Evolutionary conservation across 805 yeast species (phyloP).

Genomic region (Candida koratica): DNA sequence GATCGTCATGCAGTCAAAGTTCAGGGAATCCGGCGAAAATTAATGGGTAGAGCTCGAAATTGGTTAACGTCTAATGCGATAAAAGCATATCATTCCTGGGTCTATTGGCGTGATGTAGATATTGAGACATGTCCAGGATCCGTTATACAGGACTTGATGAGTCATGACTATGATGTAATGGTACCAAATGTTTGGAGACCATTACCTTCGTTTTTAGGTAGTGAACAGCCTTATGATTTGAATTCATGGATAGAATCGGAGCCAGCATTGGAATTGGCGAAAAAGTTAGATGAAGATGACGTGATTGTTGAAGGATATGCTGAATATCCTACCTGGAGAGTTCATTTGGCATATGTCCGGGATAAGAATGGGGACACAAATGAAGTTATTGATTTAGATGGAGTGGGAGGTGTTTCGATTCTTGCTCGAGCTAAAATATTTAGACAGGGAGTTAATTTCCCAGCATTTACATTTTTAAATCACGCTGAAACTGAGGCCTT

Average conservation of each 20-base stretch:
- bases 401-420: conserved; percentile 85
- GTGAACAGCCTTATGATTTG: conserved; percentile 91
- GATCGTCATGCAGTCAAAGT: conserved; percentile 83
- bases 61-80: conserved; percentile 75
- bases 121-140: conserved; percentile 78
- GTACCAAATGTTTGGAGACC: conserved; percentile 97
- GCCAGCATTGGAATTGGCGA: conserved; percentile 66
- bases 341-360: conserved; percentile 71
- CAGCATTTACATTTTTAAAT: conserved; percentile 77
- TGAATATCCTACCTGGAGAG: conserved; percentile 83
- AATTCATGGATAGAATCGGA: conserved; percentile 95
- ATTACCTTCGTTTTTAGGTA: conserved; percentile 83
- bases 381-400: conserved; percentile 70
- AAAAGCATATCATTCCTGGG: conserved; percentile 86
- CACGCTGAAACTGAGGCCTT: conserved; percentile 89
- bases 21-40: conserved; percentile 77
- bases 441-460: conserved; percentile 77
- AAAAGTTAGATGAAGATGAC: conserved; percentile 66
- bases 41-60: conserved; percentile 85
- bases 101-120: conserved; percentile 87
- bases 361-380: conserved; percentile 56
- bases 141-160: conserved; percentile 71
- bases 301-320: conserved; percentile 88
- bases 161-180: conserved; percentile 62
- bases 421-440: conserved; percentile 70